phyloP scores from a whole-genome alignment of 345 rosid genomes.

The Aegle marmelos region DNA sequence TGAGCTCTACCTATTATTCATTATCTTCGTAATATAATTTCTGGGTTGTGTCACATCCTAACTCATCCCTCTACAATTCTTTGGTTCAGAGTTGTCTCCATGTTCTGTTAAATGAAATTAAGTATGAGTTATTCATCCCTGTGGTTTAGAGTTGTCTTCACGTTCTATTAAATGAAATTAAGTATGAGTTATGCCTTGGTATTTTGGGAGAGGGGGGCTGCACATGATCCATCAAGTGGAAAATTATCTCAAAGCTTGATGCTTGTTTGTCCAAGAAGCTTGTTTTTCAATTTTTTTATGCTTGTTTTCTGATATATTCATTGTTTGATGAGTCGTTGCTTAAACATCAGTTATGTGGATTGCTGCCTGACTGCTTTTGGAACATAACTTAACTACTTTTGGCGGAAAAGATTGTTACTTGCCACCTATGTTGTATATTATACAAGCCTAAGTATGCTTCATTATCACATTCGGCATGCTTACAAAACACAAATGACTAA shows the following conservation, averaged over 20 bases:
- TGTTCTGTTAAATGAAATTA: background rate
- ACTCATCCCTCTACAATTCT: background rate
- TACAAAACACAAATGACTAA: background rate
- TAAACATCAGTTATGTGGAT: background rate
- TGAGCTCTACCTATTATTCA: background rate
- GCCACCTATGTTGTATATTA: background rate
- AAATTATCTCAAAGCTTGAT: background rate
- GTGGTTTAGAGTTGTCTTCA: background rate
- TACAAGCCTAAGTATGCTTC: background rate
- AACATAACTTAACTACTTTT: background rate
- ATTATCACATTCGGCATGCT: background rate
- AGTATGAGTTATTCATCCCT: background rate
- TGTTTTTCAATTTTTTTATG: background rate
- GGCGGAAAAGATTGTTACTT: background rate
- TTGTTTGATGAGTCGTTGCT: background rate
- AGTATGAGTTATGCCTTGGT: background rate
- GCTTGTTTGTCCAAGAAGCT: background rate
- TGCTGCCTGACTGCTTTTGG: background rate
- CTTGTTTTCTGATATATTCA: background rate
- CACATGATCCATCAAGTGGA: background rate
- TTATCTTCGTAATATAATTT: background rate
- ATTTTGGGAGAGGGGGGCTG: background rate
- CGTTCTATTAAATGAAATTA: background rate
- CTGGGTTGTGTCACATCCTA: background rate
- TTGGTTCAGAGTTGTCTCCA: background rate